Base-by-base conservation (phyloP, 495 filamentous ascomycete genomes). In the Penicillium roqueforti region DNA sequence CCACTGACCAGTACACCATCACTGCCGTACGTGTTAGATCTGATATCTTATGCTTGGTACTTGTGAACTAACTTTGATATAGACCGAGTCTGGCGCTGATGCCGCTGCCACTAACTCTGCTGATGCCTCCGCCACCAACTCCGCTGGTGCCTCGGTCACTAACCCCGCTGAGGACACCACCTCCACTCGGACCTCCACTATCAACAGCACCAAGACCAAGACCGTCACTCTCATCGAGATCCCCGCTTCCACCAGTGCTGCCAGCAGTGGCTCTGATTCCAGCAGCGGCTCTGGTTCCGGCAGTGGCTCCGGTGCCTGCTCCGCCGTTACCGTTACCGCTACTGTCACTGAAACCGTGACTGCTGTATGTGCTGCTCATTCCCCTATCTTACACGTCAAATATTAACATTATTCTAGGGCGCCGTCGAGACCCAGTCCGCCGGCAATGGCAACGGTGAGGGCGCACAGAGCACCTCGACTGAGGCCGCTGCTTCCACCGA, bases 1-100 rank as follows among this genome's bases (percentile, higher is more conserved):
- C 63, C 31, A 76, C 72, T 38, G 45, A 68, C 23, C 61, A 67
- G 20, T 53, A 69, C 41, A 75, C 71, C 37, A 70, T 71, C 55
- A 70, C 65, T 49, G 68, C 65, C 23, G 74, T 77, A 68, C 49
- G 74, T 67, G 42, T 18, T 13, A 8, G 14, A 10, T 20, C 14
- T 42, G 16, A 22, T 31, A 31, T 44, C 20, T 10, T 16, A 47
- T 31, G 13, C 34, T 41, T 41, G 2, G 41, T 18, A 20, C 3
- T 22, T 50, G 13, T 10, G n/a, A 32, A 53, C 59, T 65, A 48
- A 65, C 48, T 28, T 16, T 31, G 13, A 38, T 41, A 44, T 37
- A 56, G 61, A 60, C 54, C 28, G 40, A 60, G 32, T 32, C 46
- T 37, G 29, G 25, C 19, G 19, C 42, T 43, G 47, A 28, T 20